A percentile compares a stretch with the other conserved stretches of the same genome.
These are phyloP conservation scores for Fusarium oligoseptatum DNA, from an alignment of 2,329 filamentous ascomycete genomes.

Conservation along the genomic window DNA sequence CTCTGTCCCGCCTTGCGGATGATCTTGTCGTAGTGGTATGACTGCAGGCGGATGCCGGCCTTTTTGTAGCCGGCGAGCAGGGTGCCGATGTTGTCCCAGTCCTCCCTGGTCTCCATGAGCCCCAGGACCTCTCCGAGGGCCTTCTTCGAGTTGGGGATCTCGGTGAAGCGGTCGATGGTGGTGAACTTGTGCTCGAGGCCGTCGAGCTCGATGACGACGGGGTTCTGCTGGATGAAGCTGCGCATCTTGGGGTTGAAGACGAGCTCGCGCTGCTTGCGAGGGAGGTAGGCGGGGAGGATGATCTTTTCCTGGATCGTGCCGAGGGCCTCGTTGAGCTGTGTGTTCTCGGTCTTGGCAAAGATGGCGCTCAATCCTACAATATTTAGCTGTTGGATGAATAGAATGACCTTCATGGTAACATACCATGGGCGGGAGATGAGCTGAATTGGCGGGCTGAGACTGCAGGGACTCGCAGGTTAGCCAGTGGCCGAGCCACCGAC, in stretches of 20 bases:
- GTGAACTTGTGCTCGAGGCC: slow-evolving; percentile 67
- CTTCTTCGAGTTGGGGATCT: slow-evolving; percentile 59
- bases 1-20: slow-evolving; percentile 56
- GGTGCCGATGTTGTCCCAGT: slow-evolving; percentile 66
- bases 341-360: slow-evolving; percentile 66
- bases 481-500: slow-evolving; percentile 45
- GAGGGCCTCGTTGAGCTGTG: slow-evolving; percentile 67
- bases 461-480: slow-evolving; percentile 23
- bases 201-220: slow-evolving; percentile 70
- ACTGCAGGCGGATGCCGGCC: slow-evolving; percentile 55
- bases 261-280: slow-evolving; percentile 64
- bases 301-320: slow-evolving; percentile 67
- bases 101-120: slow-evolving; percentile 61
- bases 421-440: slow-evolving; percentile 49
- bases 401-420: slow-evolving; percentile 27
- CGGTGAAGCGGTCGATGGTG: slow-evolving; percentile 58
- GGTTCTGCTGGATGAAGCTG: slow-evolving; percentile 65
- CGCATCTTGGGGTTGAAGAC: slow-evolving; percentile 63
- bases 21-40: slow-evolving; percentile 54
- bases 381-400: neutral
- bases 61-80: slow-evolving; percentile 65
- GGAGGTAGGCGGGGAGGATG: slow-evolving; percentile 73
- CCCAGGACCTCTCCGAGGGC: slow-evolving; percentile 55
- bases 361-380: slow-evolving; percentile 52
- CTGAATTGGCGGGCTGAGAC: slow-evolving; percentile 45